Evolutionary conservation across 345 rosid genomes (phyloP), one percentile per base, ranked within the genome.

Genomic region (Turritis glabra): DNA sequence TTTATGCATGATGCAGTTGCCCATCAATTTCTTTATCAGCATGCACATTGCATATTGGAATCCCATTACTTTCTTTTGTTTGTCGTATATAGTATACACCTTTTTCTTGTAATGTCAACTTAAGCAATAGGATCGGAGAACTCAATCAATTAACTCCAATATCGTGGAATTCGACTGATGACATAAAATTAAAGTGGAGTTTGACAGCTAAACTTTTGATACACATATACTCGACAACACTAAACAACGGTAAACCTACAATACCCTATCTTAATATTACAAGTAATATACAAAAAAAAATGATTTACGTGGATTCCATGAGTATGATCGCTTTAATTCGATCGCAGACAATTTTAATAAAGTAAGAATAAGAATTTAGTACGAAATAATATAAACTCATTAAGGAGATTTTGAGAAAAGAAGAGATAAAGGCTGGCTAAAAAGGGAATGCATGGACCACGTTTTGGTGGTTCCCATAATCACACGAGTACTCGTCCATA

Each of bases 391-490:
- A 57, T 1, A 56, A 10, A 47, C 15, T n/a, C n/a, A n/a, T n/a
- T 12, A 38, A 41, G 57, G 55, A 52, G 33, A 52, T 43, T 61
- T 61, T 41, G 64, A 33, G 19, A 41, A 69, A 22, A 26, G 55
- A 75, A 60, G 38, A 51, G 69, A 75, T 48, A 67, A 75, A 75
- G 67, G 74, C 44, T 67, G 62, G 62, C 63, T 61, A 60, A 69
- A 66, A 29, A 41, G 59, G 70, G 63, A 15, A 76, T 62, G 65
- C 59, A 69, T 76, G 80, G 75, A 69, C 80, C 80, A 69, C 52
- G 71, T 76, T 69, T 76, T 69, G 71, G 71, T 76, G 75, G 71
- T 76, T 69, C 70, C 80, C 65, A 76, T 76, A 62, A 76, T 63
- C 80, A 76, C 75, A 76, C 79, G 79, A 44, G 65, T 76, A 61